A percentile compares a stretch with the other conserved stretches of the same genome.
Conservation (phyloP, 805 yeast species). For the Suhomyces emberorum region DNA sequence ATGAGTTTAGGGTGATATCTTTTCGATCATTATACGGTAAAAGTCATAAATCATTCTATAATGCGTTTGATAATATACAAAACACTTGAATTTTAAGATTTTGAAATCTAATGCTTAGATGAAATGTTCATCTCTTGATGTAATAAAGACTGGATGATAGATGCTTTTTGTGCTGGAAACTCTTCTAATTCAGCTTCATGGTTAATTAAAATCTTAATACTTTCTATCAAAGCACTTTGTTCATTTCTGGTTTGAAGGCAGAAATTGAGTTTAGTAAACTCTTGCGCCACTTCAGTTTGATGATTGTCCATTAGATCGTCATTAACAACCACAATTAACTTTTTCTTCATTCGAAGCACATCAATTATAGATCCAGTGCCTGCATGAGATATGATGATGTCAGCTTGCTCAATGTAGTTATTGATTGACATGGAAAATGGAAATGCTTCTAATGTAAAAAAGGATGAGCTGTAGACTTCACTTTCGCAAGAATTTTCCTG, state of each 20-base stretch:
- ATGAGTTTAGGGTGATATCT: too few species aligned
- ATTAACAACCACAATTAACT: slow-evolving; percentile 70
- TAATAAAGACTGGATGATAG: slow-evolving; percentile 5
- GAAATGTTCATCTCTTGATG: slow-evolving; percentile 2
- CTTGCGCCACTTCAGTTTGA: slow-evolving; percentile 67
- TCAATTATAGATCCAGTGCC: slow-evolving; percentile 91
- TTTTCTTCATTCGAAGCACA: slow-evolving; percentile 53
- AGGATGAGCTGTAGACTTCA: neutral
- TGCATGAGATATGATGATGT: slow-evolving; percentile 81
- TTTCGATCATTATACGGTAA: too few species aligned
- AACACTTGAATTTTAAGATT: too few species aligned
- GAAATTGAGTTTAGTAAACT: slow-evolving; percentile 7
- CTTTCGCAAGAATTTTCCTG: neutral
- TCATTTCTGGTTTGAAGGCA: slow-evolving; percentile 1
- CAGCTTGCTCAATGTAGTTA: slow-evolving; percentile 41
- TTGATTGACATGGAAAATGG: slow-evolving; percentile 26
- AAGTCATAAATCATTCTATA: too few species aligned
- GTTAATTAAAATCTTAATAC: slow-evolving; percentile 1
- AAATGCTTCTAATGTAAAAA: slow-evolving; percentile 15
- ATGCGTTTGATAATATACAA: too few species aligned
- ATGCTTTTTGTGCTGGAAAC: slow-evolving; percentile 4
- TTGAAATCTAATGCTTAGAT: too few species aligned
- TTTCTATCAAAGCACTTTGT: neutral
- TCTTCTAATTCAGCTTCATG: neutral
- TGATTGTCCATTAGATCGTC: slow-evolving; percentile 80